Evolutionary conservation across 179 eudicot genomes (phyloP).

Genomic region (Gypsophila paniculata): DNA sequence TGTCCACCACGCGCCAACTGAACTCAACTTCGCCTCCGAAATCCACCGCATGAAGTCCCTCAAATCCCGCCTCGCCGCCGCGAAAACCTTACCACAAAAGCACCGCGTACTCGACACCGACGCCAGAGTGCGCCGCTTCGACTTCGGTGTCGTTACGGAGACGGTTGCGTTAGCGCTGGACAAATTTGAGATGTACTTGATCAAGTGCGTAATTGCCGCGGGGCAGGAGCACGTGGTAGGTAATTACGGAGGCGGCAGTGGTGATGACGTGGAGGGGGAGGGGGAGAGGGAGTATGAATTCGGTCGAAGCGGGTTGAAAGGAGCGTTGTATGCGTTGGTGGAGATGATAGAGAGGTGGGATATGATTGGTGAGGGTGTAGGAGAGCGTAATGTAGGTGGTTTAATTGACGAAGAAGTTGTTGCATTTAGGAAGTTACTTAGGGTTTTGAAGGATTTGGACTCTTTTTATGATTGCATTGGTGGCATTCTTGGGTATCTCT

Average conservation of each 20-base stretch:
- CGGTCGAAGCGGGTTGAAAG: constrained; percentile 47
- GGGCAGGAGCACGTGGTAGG: constrained; percentile 69
- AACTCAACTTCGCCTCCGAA: constrained; percentile 42
- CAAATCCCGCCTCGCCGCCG: constrained; percentile 30
- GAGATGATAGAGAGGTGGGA: constrained; percentile 81
- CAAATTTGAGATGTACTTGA: constrained; percentile 52
- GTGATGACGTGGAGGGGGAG: constrained; percentile 16
- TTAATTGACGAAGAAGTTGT: constrained; percentile 32
- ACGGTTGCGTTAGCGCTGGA: constrained; percentile 32
- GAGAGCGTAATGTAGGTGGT: constrained; percentile 20
- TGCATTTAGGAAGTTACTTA: constrained; percentile 52
- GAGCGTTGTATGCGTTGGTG: constrained; percentile 60
- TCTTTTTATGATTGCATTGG: constrained; percentile 88
- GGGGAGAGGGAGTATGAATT: constrained; percentile 19
- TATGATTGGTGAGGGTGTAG: constrained; percentile 23
- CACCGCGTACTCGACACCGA: constrained; percentile 44
- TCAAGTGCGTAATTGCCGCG: constrained; percentile 75
- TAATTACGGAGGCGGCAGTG: constrained; percentile 23
- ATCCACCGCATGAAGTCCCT: constrained; percentile 45
- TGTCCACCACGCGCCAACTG: constrained; percentile 54
- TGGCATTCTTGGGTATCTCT: constrained; percentile 73
- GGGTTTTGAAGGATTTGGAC: constrained; percentile 63
- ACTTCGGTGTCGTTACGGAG: constrained; percentile 39
- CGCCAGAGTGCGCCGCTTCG: constrained; percentile 47
- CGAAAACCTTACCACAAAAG: constrained; percentile 29